phyloP scores from a whole-genome alignment of 768 basidiomycete genomes.

The Boletus sensibilis region DNA sequence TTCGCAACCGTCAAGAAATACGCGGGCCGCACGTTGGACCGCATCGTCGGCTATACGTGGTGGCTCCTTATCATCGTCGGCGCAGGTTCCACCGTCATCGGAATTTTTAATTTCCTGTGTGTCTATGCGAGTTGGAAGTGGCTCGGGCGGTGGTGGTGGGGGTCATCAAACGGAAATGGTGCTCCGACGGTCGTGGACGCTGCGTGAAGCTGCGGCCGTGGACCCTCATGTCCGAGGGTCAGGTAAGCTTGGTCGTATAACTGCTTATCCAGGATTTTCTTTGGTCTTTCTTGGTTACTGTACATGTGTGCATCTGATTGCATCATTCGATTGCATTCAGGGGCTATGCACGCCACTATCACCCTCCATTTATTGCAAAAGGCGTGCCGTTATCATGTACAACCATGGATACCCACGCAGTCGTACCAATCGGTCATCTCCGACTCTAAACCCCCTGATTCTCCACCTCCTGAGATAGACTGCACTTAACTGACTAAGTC shows the following conservation, averaged over 20 bases:
- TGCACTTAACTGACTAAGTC: neutral
- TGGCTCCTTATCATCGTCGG: slow-evolving; percentile 72
- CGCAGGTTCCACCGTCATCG: slow-evolving; percentile 69
- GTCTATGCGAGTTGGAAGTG: slow-evolving; percentile 64
- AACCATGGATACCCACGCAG: neutral
- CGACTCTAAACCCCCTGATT: neutral
- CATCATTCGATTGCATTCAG: neutral
- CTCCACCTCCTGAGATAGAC: neutral
- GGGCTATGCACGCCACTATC: neutral
- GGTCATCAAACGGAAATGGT: slow-evolving; percentile 10
- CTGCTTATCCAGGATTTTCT: neutral
- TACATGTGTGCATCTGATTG: neutral
- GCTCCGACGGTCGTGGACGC: slow-evolving; percentile 4
- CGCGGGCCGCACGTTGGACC: slow-evolving; percentile 66
- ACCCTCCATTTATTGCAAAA: neutral
- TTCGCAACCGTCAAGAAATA: slow-evolving; percentile 56
- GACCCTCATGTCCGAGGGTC: neutral
- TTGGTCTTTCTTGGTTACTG: neutral
- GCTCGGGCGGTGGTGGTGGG: slow-evolving; percentile 42
- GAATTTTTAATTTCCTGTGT: slow-evolving; percentile 70
- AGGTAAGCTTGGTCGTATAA: neutral
- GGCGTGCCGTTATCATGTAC: neutral
- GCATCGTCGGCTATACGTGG: slow-evolving; percentile 78
- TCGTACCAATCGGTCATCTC: neutral
- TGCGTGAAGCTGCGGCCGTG: slow-evolving; percentile 10